phyloP scores from a whole-genome alignment of 331 rosid genomes.

The Spiraea crenata region DNA sequence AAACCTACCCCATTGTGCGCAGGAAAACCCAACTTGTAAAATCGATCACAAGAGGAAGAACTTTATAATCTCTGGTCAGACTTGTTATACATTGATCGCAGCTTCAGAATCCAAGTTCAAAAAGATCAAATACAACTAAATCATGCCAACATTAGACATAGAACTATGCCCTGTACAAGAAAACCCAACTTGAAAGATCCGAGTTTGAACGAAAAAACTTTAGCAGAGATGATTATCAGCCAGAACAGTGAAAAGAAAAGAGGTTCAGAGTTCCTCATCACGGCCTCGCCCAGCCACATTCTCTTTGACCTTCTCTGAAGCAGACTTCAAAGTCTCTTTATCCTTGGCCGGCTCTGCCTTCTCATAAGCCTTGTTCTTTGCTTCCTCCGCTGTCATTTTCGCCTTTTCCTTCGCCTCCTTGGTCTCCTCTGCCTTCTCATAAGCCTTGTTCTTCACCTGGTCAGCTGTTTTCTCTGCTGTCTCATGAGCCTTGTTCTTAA shows the following conservation, averaged over 20 bases:
- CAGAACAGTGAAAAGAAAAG: neutral
- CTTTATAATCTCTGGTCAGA: too few species aligned
- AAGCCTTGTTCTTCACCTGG: slow-evolving; percentile 1
- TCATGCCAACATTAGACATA: neutral
- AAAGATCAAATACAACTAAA: neutral
- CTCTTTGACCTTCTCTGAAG: slow-evolving; percentile 29
- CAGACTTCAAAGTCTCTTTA: slow-evolving; percentile 20
- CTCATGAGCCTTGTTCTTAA: neutral
- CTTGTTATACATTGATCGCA: too few species aligned
- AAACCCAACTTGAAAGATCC: neutral
- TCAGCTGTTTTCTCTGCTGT: neutral
- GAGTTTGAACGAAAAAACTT: neutral
- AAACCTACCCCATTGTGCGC: too few species aligned
- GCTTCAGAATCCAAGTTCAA: too few species aligned
- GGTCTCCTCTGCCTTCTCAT: slow-evolving; percentile 18
- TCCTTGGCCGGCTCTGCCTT: neutral
- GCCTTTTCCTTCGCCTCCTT: too few species aligned
- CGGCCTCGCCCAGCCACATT: slow-evolving; percentile 25
- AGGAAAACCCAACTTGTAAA: too few species aligned
- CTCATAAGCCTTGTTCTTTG: too few species aligned
- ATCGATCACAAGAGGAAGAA: too few species aligned
- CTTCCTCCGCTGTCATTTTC: too few species aligned
- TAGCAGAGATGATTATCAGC: neutral
- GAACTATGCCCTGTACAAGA: neutral
- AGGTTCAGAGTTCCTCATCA: slow-evolving; percentile 57